A percentile compares a stretch with the other conserved stretches of the same genome.
Evolutionary conservation across 306 rosid species (phyloP).

Genomic region (Vigna trinervia): DNA sequence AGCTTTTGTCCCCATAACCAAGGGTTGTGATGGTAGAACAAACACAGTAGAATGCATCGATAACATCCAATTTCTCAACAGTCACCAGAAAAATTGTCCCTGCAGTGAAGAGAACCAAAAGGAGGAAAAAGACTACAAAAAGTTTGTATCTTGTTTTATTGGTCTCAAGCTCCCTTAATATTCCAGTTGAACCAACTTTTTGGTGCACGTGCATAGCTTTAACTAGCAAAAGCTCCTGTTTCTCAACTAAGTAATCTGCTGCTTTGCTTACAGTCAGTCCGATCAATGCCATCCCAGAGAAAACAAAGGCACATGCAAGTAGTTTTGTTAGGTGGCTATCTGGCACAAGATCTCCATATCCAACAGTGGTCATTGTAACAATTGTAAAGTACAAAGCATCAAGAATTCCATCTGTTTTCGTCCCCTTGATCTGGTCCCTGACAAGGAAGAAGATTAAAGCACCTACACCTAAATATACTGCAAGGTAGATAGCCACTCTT

Average conservation of each 20-base stretch:
- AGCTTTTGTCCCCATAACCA: slow-evolving; percentile 83
- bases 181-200: slow-evolving; percentile 43
- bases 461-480: slow-evolving; percentile 52
- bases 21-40: slow-evolving; percentile 60
- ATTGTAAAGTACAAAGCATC: slow-evolving; percentile 59
- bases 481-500: slow-evolving; percentile 43
- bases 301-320: slow-evolving; percentile 61
- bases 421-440: slow-evolving; percentile 52
- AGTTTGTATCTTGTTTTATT: slow-evolving; percentile 56
- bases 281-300: slow-evolving; percentile 60
- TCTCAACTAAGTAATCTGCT: slow-evolving; percentile 61
- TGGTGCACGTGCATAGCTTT: slow-evolving; percentile 49
- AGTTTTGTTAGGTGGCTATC: slow-evolving; percentile 54
- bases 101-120: slow-evolving; percentile 38
- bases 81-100: slow-evolving; percentile 49
- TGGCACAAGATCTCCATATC: slow-evolving; percentile 65
- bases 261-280: slow-evolving; percentile 55
- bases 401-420: slow-evolving; percentile 49
- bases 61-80: slow-evolving; percentile 46
- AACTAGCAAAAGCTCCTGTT: slow-evolving; percentile 55
- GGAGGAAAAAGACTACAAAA: slow-evolving; percentile 43
- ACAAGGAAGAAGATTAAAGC: slow-evolving; percentile 52
- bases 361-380: slow-evolving; percentile 66
- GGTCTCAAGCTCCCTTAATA: slow-evolving; percentile 52
- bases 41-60: slow-evolving; percentile 60